Conservation (phyloP, 2,329 filamentous ascomycete species). For the Neospermospora avenae region DNA sequence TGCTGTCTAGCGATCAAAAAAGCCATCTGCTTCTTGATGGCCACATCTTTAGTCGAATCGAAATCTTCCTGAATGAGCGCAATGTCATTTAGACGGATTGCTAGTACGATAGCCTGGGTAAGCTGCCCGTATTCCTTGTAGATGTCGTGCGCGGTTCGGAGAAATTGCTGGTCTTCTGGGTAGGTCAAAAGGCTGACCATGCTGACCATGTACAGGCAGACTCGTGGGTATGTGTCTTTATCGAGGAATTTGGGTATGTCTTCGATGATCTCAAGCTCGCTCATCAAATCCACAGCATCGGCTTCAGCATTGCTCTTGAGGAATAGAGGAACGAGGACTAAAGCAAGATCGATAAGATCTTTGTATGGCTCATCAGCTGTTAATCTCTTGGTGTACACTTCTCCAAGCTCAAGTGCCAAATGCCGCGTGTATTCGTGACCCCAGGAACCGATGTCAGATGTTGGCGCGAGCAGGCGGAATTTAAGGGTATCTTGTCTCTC, state of each 20-base stretch:
- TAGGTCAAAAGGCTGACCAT: constrained; percentile 98
- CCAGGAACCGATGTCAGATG: constrained; percentile 93
- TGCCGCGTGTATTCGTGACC: constrained; percentile 98
- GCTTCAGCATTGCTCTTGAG: constrained; percentile 97
- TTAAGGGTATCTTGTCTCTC: constrained; percentile 94
- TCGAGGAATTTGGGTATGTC: constrained; percentile 85
- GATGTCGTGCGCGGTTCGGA: constrained; percentile 87
- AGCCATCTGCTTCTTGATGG: constrained; percentile 87
- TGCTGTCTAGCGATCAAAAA: constrained; percentile 91
- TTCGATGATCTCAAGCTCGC: constrained; percentile 96
- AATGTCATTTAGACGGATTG: constrained; percentile 87
- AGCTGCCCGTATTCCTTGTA: constrained; percentile 92
- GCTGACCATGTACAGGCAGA: constrained; percentile 97
- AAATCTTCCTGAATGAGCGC: constrained; percentile 82
- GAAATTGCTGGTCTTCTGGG: constrained; percentile 94
- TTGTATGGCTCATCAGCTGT: constrained; percentile 79
- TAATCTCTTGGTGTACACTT: constrained; percentile 86
- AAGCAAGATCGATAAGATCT: constrained; percentile 80
- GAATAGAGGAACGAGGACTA: constrained; percentile 88
- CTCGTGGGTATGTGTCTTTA: constrained; percentile 86
- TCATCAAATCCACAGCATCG: constrained; percentile 94
- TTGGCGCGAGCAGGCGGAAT: constrained; percentile 85
- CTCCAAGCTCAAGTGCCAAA: constrained; percentile 89
- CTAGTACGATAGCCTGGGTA: constrained; percentile 88
- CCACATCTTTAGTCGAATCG: constrained; percentile 72